Base-by-base conservation (phyloP, 768 basidiomycete genomes). In the Tephrocybe sp. region DNA sequence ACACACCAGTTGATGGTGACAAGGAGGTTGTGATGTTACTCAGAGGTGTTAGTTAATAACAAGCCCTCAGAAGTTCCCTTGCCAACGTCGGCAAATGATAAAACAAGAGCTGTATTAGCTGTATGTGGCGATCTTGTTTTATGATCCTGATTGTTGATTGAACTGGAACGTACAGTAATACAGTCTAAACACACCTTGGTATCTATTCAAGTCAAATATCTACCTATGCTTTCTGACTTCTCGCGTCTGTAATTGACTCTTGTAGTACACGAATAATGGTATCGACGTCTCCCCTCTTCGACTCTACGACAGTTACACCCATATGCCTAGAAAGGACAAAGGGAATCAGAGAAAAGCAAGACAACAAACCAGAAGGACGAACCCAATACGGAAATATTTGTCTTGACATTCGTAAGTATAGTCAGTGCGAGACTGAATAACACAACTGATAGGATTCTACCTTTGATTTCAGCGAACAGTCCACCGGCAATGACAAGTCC, bases 331-430 rank as follows among this genome's bases (percentile, higher is more conserved):
- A 49, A 48, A n/a, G n/a, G n/a, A n/a, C 33, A 53, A 25, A n/a
- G 25, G 50, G 26, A 32, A 32, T 32, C 33, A 37, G 32, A 42
- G 21, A 50, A 30, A 46, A 50, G 17, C 44, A 10, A 50, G 42
- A 44, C 21, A 47, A 17, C 38, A 40, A 33, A 36, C 4, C 15
- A n/a, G 15, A 12, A 14, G 25, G 48, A 73, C 78, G 33, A 53
- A 81, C 80, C 93, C 94, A 48, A 97, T 84, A 45, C 94, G 86
- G 86, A 96, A 93, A 69, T 96, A 96, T 62, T 85, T 87, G 63
- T 88, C 88, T 89, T n/a, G n/a, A n/a, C n/a, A 56, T 21, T 55
- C 34, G 15, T 4, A 25, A 42, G 44, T 48, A 1, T 24, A 30
- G 18, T 39, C 18, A 18, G 9, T 10, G 34, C 21, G 12, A 11